phyloP scores from a whole-genome alignment of 441 rosid species.

The Erodium chrysanthum region DNA sequence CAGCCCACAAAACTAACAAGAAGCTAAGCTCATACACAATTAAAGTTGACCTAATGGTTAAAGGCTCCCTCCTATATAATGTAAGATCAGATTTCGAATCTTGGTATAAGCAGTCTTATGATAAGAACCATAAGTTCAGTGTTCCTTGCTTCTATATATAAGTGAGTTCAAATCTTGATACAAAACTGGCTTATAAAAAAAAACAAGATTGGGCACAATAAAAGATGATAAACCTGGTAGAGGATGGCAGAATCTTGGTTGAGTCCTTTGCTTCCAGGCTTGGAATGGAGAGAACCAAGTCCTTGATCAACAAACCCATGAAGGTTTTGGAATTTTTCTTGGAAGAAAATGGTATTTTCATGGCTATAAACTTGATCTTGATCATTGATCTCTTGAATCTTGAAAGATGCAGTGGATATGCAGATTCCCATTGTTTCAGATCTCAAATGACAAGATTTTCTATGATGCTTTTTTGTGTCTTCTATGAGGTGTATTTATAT shows the following conservation, averaged over 20 bases:
- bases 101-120: too few relatives aligned
- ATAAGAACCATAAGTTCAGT: too few relatives aligned
- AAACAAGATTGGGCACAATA: background rate
- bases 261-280: slow-evolving; percentile 54
- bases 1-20: too few relatives aligned
- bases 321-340: slow-evolving; percentile 8
- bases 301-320: background rate
- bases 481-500: background rate
- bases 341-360: slow-evolving; percentile 33
- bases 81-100: too few relatives aligned
- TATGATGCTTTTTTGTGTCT: background rate
- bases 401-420: slow-evolving; percentile 54
- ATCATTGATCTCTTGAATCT: slow-evolving; percentile 30
- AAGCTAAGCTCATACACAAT: too few relatives aligned
- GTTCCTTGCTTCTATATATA: too few relatives aligned
- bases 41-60: too few relatives aligned
- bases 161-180: too few relatives aligned
- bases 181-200: too few relatives aligned
- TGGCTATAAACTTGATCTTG: slow-evolving; percentile 27
- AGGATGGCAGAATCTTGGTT: slow-evolving; percentile 81
- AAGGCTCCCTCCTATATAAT: too few relatives aligned
- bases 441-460: background rate
- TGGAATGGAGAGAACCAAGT: slow-evolving; percentile 46
- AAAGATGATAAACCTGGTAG: slow-evolving; percentile 32
- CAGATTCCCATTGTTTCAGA: slow-evolving; percentile 52